phyloP scores from a whole-genome alignment of 768 basidiomycete genomes.

The Amanita polypyramis region DNA sequence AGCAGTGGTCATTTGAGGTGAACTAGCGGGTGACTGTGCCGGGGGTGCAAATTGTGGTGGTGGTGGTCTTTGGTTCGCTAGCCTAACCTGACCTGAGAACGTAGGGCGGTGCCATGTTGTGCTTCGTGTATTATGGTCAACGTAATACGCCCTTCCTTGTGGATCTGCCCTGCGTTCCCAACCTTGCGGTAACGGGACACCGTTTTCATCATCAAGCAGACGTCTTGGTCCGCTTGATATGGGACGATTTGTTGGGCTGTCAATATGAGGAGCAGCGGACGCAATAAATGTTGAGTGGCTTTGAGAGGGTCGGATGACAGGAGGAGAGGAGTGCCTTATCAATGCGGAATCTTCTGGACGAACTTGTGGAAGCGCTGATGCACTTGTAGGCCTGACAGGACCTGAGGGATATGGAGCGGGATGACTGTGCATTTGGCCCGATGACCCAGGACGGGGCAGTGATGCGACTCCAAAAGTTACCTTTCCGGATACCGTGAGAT shows the following conservation, averaged over 20 bases:
- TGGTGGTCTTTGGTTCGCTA: constrained; percentile 16
- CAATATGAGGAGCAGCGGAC: constrained; percentile 13
- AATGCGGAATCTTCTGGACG: constrained; percentile 2
- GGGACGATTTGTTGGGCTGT: constrained; percentile 12
- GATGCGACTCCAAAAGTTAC: constrained; percentile 53
- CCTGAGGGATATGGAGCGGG: neutral
- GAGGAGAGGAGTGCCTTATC: constrained; percentile 4
- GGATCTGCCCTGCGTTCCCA: constrained; percentile 79
- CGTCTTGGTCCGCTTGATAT: constrained; percentile 17
- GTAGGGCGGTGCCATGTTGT: constrained; percentile 72
- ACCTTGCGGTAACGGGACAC: constrained; percentile 57
- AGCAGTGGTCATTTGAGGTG: constrained; percentile 15
- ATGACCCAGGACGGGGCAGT: constrained; percentile 22
- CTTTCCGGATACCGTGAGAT: constrained; percentile 74
- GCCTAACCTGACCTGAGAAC: constrained; percentile 16
- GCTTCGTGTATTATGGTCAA: constrained; percentile 74
- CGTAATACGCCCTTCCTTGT: constrained; percentile 70
- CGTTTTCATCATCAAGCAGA: constrained; percentile 44
- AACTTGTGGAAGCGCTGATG: neutral
- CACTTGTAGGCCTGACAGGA: neutral
- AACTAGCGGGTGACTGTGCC: constrained; percentile 13
- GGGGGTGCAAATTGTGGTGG: constrained; percentile 17
- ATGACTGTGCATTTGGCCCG: constrained; percentile 2
- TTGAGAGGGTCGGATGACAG: constrained; percentile 16
- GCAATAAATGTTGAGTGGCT: constrained; percentile 18